Base-by-base conservation (phyloP, 2,329 filamentous ascomycete genomes). In the Xylariaceae sp. region DNA sequence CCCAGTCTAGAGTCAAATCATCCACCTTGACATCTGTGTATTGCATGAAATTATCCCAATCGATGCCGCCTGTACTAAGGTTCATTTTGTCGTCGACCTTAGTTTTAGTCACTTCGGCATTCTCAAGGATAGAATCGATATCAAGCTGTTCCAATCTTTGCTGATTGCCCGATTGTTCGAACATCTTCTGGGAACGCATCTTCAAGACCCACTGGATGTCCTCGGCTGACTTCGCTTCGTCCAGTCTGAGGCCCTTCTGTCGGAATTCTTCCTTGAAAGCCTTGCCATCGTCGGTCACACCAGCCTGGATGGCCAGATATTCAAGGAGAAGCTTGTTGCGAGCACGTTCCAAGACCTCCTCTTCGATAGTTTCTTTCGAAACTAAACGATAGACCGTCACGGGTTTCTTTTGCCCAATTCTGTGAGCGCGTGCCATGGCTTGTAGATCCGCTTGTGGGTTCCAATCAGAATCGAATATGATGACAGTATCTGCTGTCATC, bases 401-500 rank as follows among this genome's bases (percentile, higher is more conserved):
- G 5, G 94, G 93, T 64, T 88, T 92, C 73, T 94, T 96, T 73
- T 99, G 94, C 2, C 94, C 94, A 65, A 99, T 99, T 73, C 94
- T 89, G 76, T 99, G 95, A 60, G 95, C 95, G 75, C 94, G 88
- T 60, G 94, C 94, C 94, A 99, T 99, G 47, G 94, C 94, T 73
- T 99, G 94, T 66, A 99, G 78, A 78, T 99, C 95, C 5, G 94
- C 94, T 73, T 99, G 94, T 15, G 94, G 95, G 67, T 99, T 99
- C 94, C 95, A 99, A 70, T 97, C 92, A 0, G 94, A 97, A 73
- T 99, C 95, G 69, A 97, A 99, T 50, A 99, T 88, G 68, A 99
- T 88, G 65, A 99, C 94, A 0, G 94, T 99, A 70, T 99, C 95
- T 6, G 94, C 94, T 23, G 94, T 97, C 91, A 97, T 99, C 56